Base-by-base conservation (phyloP, 495 filamentous ascomycete species). In the Hypomontagnella monticulosa region DNA sequence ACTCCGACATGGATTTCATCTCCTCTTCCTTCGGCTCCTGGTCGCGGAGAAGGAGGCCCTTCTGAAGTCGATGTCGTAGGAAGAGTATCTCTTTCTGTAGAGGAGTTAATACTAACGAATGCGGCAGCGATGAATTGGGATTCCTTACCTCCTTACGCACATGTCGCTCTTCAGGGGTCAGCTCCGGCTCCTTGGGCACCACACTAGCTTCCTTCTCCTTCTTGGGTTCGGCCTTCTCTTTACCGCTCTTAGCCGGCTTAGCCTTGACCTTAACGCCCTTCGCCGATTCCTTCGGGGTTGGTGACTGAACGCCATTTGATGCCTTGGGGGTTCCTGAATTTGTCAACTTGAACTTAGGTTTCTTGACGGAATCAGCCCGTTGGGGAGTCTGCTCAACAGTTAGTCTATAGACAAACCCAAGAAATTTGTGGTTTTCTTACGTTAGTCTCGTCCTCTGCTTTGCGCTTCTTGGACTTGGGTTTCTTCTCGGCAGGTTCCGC, bases 61-160 rank as follows among this genome's bases (percentile, higher is more conserved):
- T 93, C 73, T 97, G 93, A 16, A 97, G 87, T 73, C 90, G 89
- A 78, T 97, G 93, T 49, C 93, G 89, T 38, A 94, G 82, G 78
- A 92, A 96, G 4, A 96, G 79, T 16, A 97, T 91, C 49, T 87
- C 84, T 57, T 84, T 85, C 83, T 86, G 66, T 81, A 47, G 15
- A 14, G 19, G 51, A 52, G 40, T 69, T 4, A 69, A 60, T 19
- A 60, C 4, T 32, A 18, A 69, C 20, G 33, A 41, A 15, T 15
- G 53, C 1, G 34, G 55, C 32, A 38, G 27, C 6, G 12, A 30
- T 46, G 32, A n/a, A 15, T 19, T 9, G 36, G 7, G 5, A 27
- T 20, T 10, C 61, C 85, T 61, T 81, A 89, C 88, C 82, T 83
- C 86, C 81, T 86, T 90, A 37, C 80, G 79, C 9, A 55, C 40